Conservation (phyloP, 164 flowering plant species). For the Macadamia integrifolia region DNA sequence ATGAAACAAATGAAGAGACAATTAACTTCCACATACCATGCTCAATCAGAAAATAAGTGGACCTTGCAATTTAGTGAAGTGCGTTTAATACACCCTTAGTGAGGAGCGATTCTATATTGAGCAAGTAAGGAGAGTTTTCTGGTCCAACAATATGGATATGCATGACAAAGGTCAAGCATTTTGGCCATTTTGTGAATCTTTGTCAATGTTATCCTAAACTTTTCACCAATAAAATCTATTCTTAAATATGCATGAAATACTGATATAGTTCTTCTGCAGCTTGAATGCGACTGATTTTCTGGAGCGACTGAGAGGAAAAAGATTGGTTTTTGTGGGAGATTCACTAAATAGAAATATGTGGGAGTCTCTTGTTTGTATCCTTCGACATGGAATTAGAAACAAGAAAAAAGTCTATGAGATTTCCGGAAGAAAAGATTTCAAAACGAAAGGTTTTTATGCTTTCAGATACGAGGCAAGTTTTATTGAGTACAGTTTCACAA, state of each 20-base stretch:
- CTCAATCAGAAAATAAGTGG: too few species aligned
- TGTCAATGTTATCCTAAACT: background rate
- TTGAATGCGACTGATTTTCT: slow-evolving; percentile 41
- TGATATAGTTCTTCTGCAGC: slow-evolving; percentile 1
- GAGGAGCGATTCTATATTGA: too few species aligned
- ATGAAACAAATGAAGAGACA: background rate
- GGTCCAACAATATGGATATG: too few species aligned
- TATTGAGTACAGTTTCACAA: background rate
- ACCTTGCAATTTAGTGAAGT: too few species aligned
- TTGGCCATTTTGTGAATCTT: too few species aligned
- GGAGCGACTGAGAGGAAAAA: slow-evolving; percentile 24
- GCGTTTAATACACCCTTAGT: too few species aligned
- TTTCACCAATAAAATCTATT: background rate
- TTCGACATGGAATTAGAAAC: slow-evolving; percentile 32
- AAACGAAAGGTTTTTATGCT: slow-evolving; percentile 39
- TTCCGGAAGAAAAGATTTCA: slow-evolving; percentile 40
- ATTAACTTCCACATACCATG: too few species aligned
- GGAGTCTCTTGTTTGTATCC: slow-evolving; percentile 36
- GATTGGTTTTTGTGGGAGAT: slow-evolving; percentile 48
- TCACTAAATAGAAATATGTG: slow-evolving; percentile 46
- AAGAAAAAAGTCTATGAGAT: slow-evolving; percentile 42
- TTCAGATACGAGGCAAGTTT: slow-evolving; percentile 48
- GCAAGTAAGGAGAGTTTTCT: too few species aligned
- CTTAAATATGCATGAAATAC: background rate
- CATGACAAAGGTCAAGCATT: too few species aligned